These are phyloP conservation scores for Pseudoscleropodium purum DNA, from an alignment of 225 moss, liverwort and hornwort genomes.

Conservation along the genomic window DNA sequence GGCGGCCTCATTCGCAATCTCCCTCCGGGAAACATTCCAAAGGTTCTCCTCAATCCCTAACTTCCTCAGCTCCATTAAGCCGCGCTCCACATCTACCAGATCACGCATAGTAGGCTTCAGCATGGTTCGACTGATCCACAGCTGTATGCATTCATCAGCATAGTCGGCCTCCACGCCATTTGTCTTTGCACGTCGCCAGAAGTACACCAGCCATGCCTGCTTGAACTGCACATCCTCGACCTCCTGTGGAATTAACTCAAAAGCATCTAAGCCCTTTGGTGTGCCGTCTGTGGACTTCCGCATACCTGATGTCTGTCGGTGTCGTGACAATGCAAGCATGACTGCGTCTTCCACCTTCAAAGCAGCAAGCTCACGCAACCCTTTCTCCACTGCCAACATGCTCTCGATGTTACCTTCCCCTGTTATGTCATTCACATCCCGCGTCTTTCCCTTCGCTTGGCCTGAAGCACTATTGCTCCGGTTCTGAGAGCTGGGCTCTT, in stretches of 20 bases:
- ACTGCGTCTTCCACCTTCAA: constrained; percentile 84
- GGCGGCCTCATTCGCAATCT: constrained; percentile 68
- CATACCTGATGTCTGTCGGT: constrained; percentile 34
- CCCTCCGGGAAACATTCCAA: constrained; percentile 94
- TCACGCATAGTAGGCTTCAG: constrained; percentile 81
- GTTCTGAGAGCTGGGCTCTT: constrained; percentile 33
- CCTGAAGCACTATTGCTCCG: constrained; percentile 7
- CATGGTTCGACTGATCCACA: constrained; percentile 84
- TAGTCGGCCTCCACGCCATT: constrained; percentile 85
- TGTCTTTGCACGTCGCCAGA: constrained; percentile 89
- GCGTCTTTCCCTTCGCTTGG: constrained; percentile 25
- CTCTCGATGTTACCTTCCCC: constrained; percentile 54
- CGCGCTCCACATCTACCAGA: constrained; percentile 76
- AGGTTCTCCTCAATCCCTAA: constrained; percentile 88
- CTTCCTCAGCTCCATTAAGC: constrained; percentile 84
- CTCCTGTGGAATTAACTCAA: constrained; percentile 26
- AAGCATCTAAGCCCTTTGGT: constrained; percentile 16
- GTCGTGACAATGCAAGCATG: constrained; percentile 56
- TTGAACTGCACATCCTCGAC: constrained; percentile 78
- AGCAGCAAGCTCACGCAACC: constrained; percentile 58
- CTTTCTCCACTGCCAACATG: constrained; percentile 63
- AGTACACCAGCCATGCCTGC: constrained; percentile 96
- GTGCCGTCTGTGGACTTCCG: constrained; percentile 19
- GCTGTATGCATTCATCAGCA: constrained; percentile 68
- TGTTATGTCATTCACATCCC: constrained; percentile 45